A percentile compares a stretch with the other conserved stretches of the same genome.
These are phyloP conservation scores for Hyaloraphidium curvatum DNA, from an alignment of 192 early-diverging fungal genomes.

Conservation along the genomic window DNA sequence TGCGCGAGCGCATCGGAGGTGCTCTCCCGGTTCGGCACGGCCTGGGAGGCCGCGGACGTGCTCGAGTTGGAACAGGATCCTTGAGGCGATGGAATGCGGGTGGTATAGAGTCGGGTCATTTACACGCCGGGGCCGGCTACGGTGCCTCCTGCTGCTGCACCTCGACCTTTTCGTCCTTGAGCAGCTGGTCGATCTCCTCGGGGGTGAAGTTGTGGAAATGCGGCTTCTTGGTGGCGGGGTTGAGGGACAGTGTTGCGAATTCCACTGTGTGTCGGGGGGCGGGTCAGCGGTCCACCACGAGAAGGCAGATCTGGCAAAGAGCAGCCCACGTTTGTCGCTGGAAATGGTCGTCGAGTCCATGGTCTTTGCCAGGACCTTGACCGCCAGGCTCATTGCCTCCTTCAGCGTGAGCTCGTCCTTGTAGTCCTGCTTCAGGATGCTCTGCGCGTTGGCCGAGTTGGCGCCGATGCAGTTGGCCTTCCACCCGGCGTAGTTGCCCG, in stretches of 20 bases:
- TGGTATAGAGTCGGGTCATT: too few species aligned
- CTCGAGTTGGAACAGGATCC: too few species aligned
- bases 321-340: slow-evolving; percentile 67
- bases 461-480: slow-evolving; percentile 96
- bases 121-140: too few species aligned
- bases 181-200: slow-evolving; percentile 59
- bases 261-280: slow-evolving; percentile 35
- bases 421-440: slow-evolving; percentile 92
- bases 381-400: slow-evolving; percentile 76
- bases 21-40: too few species aligned
- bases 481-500: slow-evolving; percentile 98
- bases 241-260: slow-evolving; percentile 65
- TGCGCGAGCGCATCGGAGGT: too few species aligned
- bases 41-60: too few species aligned
- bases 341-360: slow-evolving; percentile 86
- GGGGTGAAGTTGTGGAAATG: slow-evolving; percentile 48
- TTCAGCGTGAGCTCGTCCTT: slow-evolving; percentile 71
- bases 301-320: not conserved
- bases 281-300: not conserved
- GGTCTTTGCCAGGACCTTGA: slow-evolving; percentile 89
- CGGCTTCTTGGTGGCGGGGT: slow-evolving; percentile 26
- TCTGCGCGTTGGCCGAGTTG: slow-evolving; percentile 75
- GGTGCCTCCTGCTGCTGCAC: not conserved
- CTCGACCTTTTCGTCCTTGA: slow-evolving; percentile 49
- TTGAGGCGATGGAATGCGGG: too few species aligned